Conservation (phyloP, 495 filamentous ascomycete species). For the Lophiostoma macrostomum region DNA sequence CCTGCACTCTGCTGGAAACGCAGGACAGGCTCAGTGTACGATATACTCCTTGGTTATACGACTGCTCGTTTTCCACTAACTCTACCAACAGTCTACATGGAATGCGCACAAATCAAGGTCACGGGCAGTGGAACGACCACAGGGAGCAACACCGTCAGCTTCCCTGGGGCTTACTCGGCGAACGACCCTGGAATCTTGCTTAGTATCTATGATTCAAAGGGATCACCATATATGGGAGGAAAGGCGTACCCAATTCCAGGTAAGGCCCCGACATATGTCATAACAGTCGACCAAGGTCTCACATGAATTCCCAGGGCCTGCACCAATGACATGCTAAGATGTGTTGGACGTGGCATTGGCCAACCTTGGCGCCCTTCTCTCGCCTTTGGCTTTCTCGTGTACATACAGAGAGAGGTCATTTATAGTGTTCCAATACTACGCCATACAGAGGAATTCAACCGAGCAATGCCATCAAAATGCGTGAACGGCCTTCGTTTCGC, state of each 20-base stretch:
- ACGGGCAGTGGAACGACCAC: constrained; percentile 11
- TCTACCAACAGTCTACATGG: constrained; percentile 32
- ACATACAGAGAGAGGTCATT: no score
- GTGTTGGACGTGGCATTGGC: no score
- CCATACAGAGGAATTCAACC: no score
- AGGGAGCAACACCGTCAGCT: constrained; percentile 3
- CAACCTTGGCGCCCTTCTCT: no score
- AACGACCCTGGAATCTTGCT: constrained; percentile 10
- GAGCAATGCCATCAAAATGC: no score
- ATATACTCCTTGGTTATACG: not conserved
- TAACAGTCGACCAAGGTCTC: no score
- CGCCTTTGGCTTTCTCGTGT: no score
- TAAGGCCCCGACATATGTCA: no score
- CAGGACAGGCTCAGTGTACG: constrained; percentile 47
- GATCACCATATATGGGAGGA: constrained; percentile 10
- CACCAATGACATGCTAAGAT: constrained; percentile 12
- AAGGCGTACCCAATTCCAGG: constrained; percentile 7
- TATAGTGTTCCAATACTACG: no score
- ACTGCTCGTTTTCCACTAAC: not conserved
- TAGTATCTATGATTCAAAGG: constrained; percentile 11
- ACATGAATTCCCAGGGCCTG: no score
- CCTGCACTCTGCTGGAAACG: constrained; percentile 43
- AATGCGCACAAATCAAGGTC: constrained; percentile 18
- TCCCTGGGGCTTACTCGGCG: constrained; percentile 17
- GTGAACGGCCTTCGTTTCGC: no score